These are phyloP conservation scores for Leccinum rimulosum DNA, from an alignment of 768 basidiomycete genomes.

Conservation along the genomic window DNA sequence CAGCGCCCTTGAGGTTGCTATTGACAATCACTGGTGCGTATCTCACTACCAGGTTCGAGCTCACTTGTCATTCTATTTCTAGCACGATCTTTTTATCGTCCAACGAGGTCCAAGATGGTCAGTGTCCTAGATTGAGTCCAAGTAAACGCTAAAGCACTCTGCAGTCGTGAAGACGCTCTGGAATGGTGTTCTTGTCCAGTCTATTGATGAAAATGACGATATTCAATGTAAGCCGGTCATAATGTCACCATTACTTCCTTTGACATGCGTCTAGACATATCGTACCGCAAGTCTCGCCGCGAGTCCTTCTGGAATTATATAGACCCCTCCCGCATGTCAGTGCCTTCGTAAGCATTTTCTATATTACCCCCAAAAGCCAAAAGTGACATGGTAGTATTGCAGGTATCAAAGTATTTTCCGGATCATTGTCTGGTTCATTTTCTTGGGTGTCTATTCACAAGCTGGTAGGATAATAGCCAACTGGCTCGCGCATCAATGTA, in stretches of 20 bases:
- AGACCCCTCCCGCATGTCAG: slow-evolving; percentile 73
- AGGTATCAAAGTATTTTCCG: slow-evolving; percentile 88
- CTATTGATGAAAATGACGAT: slow-evolving; percentile 67
- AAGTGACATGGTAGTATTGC: not conserved
- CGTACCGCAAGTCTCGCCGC: slow-evolving; percentile 55
- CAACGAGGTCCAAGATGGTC: slow-evolving; percentile 79
- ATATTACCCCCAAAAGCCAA: not conserved
- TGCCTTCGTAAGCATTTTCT: slow-evolving; percentile 56
- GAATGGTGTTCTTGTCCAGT: slow-evolving; percentile 80
- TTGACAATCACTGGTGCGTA: slow-evolving; percentile 81
- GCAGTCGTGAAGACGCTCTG: slow-evolving; percentile 80
- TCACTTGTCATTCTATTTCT: slow-evolving; percentile 1
- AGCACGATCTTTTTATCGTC: slow-evolving; percentile 86
- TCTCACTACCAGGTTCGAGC: not conserved
- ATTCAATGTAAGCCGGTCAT: slow-evolving; percentile 61
- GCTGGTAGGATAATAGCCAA: slow-evolving; percentile 52
- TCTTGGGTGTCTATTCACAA: slow-evolving; percentile 79
- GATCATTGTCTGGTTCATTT: slow-evolving; percentile 72
- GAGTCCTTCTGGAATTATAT: slow-evolving; percentile 67
- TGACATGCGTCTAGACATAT: slow-evolving; percentile 51
- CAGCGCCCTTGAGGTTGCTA: slow-evolving; percentile 86
- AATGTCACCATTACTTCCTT: not conserved
- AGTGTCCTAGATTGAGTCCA: slow-evolving; percentile 9
- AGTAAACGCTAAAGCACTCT: slow-evolving; percentile 6
- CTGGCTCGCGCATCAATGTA: not conserved